Conservation (phyloP, 148 eudicot genomes). For the Silene latifolia region DNA sequence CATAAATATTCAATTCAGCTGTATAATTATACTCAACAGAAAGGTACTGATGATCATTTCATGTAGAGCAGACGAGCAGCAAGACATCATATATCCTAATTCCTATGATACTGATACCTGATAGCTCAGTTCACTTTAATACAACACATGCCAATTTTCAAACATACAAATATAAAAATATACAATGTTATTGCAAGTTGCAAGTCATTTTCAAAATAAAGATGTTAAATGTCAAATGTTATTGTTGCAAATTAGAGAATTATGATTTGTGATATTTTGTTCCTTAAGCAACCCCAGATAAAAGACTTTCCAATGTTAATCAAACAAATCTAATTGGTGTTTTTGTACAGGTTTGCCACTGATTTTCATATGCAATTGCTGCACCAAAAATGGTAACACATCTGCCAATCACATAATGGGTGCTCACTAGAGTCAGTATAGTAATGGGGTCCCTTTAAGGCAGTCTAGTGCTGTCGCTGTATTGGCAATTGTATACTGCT, state of each 20-base stretch:
- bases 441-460: not conserved
- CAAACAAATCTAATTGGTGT: not conserved
- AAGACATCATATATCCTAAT: not conserved
- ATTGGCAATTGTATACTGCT: not conserved
- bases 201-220: too few relatives aligned
- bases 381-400: too few relatives aligned
- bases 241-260: not conserved
- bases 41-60: not conserved
- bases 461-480: not conserved
- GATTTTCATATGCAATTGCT: too few relatives aligned
- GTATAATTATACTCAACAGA: not conserved
- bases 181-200: not conserved
- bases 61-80: not conserved
- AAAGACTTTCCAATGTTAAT: not conserved
- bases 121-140: not conserved
- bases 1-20: not conserved
- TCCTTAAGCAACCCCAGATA: not conserved
- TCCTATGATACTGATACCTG: slow-evolving; percentile 2
- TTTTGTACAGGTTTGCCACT: not conserved
- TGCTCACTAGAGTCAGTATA: not conserved
- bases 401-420: not conserved
- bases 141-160: not conserved
- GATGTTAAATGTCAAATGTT: too few relatives aligned
- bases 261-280: not conserved
- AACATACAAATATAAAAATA: not conserved